Conservation (phyloP, 202 grass and related monocot genomes). For the Hordeum pubiflorum region DNA sequence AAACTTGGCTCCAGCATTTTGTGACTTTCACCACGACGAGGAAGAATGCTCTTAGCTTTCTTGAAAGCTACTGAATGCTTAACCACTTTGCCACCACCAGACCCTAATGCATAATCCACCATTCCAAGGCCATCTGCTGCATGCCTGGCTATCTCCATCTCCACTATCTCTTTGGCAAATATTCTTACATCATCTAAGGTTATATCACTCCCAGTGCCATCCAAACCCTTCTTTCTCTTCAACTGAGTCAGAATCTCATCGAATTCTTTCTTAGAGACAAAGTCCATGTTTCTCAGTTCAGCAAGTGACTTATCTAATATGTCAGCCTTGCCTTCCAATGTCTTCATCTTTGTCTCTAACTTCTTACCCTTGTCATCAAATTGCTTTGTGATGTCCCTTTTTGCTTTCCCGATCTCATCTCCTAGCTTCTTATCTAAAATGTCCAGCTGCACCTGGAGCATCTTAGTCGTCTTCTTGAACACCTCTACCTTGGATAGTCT, state of each 20-base stretch:
- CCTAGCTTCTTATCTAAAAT: constrained; percentile 78
- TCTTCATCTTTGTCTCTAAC: constrained; percentile 51
- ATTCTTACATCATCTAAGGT: constrained; percentile 64
- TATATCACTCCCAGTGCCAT: constrained; percentile 27
- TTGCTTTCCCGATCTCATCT: constrained; percentile 53
- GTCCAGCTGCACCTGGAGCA: constrained; percentile 84
- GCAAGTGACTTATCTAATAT: constrained; percentile 53
- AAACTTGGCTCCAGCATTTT: constrained; percentile 97
- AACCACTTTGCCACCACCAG: constrained; percentile 67
- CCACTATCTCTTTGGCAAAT: constrained; percentile 82
- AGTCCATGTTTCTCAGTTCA: constrained; percentile 54
- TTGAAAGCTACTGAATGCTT: constrained; percentile 58
- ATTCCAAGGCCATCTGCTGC: constrained; percentile 84
- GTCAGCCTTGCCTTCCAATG: constrained; percentile 51
- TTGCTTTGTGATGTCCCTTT: constrained; percentile 42
- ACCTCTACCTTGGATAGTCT: constrained; percentile 64
- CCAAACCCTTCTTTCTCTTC: constrained; percentile 51
- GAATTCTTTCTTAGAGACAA: constrained; percentile 70
- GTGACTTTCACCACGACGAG: constrained; percentile 26
- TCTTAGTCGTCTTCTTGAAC: constrained; percentile 60
- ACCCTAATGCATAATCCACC: constrained; percentile 83
- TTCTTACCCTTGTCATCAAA: constrained; percentile 49
- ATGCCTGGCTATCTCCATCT: constrained; percentile 78
- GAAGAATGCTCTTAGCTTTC: constrained; percentile 19
- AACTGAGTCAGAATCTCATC: constrained; percentile 55